Evolutionary conservation across 768 basidiomycete species (phyloP), one percentile per base, ranked within the genome.

Genomic region (Austroboletus festivus): DNA sequence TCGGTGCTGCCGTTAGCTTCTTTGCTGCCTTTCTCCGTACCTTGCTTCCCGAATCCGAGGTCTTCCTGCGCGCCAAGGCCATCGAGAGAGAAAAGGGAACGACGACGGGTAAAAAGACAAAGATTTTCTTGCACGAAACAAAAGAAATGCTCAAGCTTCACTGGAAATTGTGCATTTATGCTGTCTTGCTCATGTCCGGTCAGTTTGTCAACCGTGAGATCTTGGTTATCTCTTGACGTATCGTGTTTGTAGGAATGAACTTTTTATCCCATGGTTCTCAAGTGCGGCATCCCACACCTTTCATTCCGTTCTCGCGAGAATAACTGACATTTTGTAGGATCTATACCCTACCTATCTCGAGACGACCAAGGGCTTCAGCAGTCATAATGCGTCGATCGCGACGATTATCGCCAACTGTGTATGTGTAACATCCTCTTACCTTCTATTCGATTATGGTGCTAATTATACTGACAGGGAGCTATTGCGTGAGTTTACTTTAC

Each of bases 111-210:
- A 59, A 77, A 46, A 88, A 88, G 74, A 85, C 85, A 1, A 74
- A 69, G 61, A 63, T 81, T 1, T 96, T 97, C 75, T 28, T 93
- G 9, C 74, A 67, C 44, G 90, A 93, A 66, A 81, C 82, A 0
- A 74, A 77, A 49, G 71, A 69, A 46, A 95, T 94, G 90, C 69
- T 94, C 24, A 89, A 80, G 71, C 66, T 58, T 12, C 89, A 96
- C 61, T 95, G 91, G 92, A 54, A 82, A 12, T 62, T 88, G 28
- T 91, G 87, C 62, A 81, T 93, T 42, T 94, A 93, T 59, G 86
- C 87, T 1, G 77, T 93, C 18, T 69, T 92, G 41, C 76, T 93
- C 47, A 89, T 93, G 87, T 82, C 84, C 2, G 73, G 72, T 71
- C 33, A 41, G 61, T 37, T 57, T 23, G 42, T 21, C 28, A 38